Evolutionary conservation across 2,329 filamentous ascomycete species (phyloP).

Genomic region (Cercospora sp.): DNA sequence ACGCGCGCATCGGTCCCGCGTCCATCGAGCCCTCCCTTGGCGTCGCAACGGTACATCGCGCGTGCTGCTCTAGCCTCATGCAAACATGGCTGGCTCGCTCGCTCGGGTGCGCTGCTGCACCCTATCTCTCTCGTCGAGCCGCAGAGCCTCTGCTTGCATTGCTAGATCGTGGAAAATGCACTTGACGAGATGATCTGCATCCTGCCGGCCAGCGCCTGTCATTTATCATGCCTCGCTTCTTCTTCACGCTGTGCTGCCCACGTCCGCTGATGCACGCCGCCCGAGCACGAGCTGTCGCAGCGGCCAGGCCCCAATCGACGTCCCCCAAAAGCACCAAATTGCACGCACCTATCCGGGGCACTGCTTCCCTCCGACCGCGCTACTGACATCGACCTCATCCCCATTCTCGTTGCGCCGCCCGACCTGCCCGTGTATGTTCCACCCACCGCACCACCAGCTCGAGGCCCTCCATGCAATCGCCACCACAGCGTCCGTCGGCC

Average conservation of each 20-base stretch:
- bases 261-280: not conserved
- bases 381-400: not conserved
- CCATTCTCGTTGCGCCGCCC: not conserved
- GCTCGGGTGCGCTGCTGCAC: constrained; percentile 9
- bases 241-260: not conserved
- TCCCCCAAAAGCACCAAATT: not conserved
- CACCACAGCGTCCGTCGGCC: not conserved
- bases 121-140: constrained; percentile 13
- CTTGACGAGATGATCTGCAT: constrained; percentile 14
- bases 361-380: not conserved
- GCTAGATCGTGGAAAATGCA: constrained; percentile 7
- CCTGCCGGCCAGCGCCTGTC: not conserved
- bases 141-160: constrained; percentile 15
- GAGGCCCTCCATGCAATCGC: not conserved
- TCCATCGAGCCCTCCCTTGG: not conserved
- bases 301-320: not conserved
- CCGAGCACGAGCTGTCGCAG: not conserved
- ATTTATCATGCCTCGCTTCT: not conserved
- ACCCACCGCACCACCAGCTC: not conserved
- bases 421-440: not conserved
- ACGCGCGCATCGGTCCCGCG: not conserved
- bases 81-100: not conserved
- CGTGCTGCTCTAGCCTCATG: not conserved
- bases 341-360: not conserved
- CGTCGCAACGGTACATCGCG: constrained; percentile 4